A percentile compares a stretch with the other conserved stretches of the same genome.
Evolutionary conservation across 225 moss, liverwort and hornwort genomes (phyloP).

Genomic region (Lunularia cruciata): DNA sequence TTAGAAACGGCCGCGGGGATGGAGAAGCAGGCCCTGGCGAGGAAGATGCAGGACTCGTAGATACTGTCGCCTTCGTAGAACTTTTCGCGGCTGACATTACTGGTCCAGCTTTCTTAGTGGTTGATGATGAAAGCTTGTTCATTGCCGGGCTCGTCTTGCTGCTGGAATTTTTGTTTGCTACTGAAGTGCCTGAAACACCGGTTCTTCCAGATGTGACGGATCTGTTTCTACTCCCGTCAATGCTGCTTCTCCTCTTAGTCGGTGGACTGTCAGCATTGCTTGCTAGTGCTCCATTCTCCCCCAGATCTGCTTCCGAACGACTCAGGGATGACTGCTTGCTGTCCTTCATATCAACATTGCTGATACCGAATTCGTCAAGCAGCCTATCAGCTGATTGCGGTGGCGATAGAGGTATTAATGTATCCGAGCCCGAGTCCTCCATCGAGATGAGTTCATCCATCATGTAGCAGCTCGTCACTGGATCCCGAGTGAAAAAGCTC

Average conservation of each 20-base stretch:
- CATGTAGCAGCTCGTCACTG: slow-evolving; percentile 43
- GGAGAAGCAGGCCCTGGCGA: slow-evolving; percentile 24
- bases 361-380: slow-evolving; percentile 42
- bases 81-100: slow-evolving; percentile 16
- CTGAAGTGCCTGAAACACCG: not conserved
- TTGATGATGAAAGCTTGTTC: slow-evolving; percentile 10
- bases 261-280: slow-evolving; percentile 2
- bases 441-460: slow-evolving; percentile 55
- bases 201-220: slow-evolving; percentile 10
- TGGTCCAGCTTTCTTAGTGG: slow-evolving; percentile 19
- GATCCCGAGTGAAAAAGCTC: slow-evolving; percentile 28
- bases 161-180: slow-evolving; percentile 1
- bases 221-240: slow-evolving; percentile 17
- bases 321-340: slow-evolving; percentile 3
- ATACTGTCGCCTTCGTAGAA: slow-evolving; percentile 9
- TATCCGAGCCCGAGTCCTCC: slow-evolving; percentile 50
- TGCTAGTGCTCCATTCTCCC: not conserved
- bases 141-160: slow-evolving; percentile 10
- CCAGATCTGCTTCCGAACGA: slow-evolving; percentile 14
- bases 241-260: slow-evolving; percentile 4
- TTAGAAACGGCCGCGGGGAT: slow-evolving; percentile 34
- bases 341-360: slow-evolving; percentile 24
- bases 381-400: slow-evolving; percentile 39
- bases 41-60: slow-evolving; percentile 3
- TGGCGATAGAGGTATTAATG: slow-evolving; percentile 45